Conservation (phyloP, 2,329 filamentous ascomycete species). For the Pestalotiopsis sp. region DNA sequence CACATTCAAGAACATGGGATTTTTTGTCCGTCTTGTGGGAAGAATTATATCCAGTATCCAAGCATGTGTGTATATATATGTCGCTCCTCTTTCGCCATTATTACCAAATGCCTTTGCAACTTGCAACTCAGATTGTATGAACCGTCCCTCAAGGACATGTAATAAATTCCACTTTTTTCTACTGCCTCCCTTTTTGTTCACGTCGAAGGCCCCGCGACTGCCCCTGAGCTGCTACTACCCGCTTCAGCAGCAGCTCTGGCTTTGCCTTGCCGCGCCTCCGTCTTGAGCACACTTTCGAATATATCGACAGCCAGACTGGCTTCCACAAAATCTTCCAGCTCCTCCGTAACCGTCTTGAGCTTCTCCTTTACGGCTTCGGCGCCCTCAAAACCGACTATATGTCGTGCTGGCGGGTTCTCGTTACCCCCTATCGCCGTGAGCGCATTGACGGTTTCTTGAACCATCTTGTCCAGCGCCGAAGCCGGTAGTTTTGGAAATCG, state of each 20-base stretch:
- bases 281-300: conserved; percentile 57
- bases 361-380: conserved; percentile 91
- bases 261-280: conserved; percentile 48
- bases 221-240: neutral
- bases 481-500: conserved; percentile 76
- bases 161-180: neutral
- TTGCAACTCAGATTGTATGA: neutral
- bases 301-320: conserved; percentile 86
- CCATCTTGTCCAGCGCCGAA: conserved; percentile 70
- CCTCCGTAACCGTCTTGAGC: conserved; percentile 92
- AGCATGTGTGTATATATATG: too few species aligned
- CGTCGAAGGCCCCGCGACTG: neutral
- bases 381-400: conserved; percentile 91
- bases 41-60: too few species aligned
- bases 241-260: conserved; percentile 1
- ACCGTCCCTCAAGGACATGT: neutral
- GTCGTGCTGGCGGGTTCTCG: conserved; percentile 90
- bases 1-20: too few species aligned
- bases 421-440: conserved; percentile 91
- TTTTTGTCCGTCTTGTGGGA: too few species aligned
- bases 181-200: neutral
- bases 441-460: conserved; percentile 88
- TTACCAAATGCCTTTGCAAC: too few species aligned
- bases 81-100: too few species aligned
- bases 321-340: conserved; percentile 94